Base-by-base conservation (phyloP, 139 green algal genomes). In the Eudorina sp. region DNA sequence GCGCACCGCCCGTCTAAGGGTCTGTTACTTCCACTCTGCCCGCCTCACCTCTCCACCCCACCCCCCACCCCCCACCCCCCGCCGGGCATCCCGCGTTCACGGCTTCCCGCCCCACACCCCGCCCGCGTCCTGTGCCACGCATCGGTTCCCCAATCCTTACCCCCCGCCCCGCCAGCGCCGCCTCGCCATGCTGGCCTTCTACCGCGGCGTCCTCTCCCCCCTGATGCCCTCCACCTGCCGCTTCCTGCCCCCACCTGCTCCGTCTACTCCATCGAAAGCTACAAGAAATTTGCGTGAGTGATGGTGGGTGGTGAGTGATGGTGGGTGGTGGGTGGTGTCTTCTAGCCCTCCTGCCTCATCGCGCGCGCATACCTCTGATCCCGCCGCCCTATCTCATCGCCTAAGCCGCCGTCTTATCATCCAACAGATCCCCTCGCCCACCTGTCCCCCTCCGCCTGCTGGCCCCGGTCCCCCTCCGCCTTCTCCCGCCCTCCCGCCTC, bases 201-300 rank as follows among this genome's bases (percentile, higher is more conserved):
- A 98, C 92, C 95, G 95, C 62, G 36, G 19, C 5, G 79, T 31
- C 29, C 95, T 98, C 36, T 98, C 95, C 1, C 96, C 96, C 14
- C 45, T 97, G 23, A 93, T 98, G 81, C 92, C 90, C 1, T 91
- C 91, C 2, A 93, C 93, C 4, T 98, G 96, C 78, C 94, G 96
- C 69, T 98, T 94, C 90, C 78, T 96, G 46, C 96, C 96, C n/a
- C n/a, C 4, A 96, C 95, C 8, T 98, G 96, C 91, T 95, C 91
- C 9, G 72, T 93, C 41, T 97, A 97, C 90, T 84, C 90, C 27
- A 96, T 96, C 41, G 83, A 95, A 0, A 90, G 89, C 0, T 98
- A 95, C 92, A 92, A 93, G 46, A 88, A 90, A 31, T 96, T 90
- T 91, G 81, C 45, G 48, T 9, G 77, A 2, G 53, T 27, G 3